Base-by-base conservation (phyloP, 352 stramenopile genomes). In the Halophytophthora batemanensis region DNA sequence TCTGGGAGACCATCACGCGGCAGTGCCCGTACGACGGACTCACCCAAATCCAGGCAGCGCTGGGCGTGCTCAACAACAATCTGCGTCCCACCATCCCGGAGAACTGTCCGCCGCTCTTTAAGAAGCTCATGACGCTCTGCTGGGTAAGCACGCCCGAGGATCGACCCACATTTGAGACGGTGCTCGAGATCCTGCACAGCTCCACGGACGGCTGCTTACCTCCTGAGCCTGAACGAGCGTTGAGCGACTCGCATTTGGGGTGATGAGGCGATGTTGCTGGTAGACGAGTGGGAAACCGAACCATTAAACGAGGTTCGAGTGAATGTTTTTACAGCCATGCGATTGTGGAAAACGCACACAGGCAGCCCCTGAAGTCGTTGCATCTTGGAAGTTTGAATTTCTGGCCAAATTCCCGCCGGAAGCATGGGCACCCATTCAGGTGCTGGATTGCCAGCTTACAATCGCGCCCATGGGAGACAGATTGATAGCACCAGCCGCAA, bases 21-120 rank as follows among this genome's bases (percentile, higher is more conserved):
- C 74, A 87, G 33, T 96, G 94, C 68, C 91, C 91, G 13, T 97
- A 97, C 58, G 86, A 96, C 38, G 92, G 87, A 2, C 66, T 97
- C 48, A 87, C 87, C 19, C 89, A 96, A 51, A 95, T 97, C 47
- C 84, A 96, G 57, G 80, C 82, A 4, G 87, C 87, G 4, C 70
- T 96, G 11, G 86, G 83, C 13, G 83, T 94, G 36, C 69, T 94
- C 21, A 94, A 92, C 68, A 90, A 94, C 67, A 91, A 91, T 38
- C 51, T 94, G 50, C 79, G 83, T n/a, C 83, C 83, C 7, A 89
- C 71, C 53, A 86, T 94, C 61, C 83, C 83, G 7, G 56, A 70
- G n/a, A 63, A 77, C 14, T 94, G 83, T 34, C 81, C 83, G 23
- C 74, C 74, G 2, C 50, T 92, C 52, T 86, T 94, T 58, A 86